A percentile compares a stretch with the other conserved stretches of the same genome.
These are phyloP conservation scores for Jatropha curcas DNA, from an alignment of 345 rosid species.

Conservation along the genomic window DNA sequence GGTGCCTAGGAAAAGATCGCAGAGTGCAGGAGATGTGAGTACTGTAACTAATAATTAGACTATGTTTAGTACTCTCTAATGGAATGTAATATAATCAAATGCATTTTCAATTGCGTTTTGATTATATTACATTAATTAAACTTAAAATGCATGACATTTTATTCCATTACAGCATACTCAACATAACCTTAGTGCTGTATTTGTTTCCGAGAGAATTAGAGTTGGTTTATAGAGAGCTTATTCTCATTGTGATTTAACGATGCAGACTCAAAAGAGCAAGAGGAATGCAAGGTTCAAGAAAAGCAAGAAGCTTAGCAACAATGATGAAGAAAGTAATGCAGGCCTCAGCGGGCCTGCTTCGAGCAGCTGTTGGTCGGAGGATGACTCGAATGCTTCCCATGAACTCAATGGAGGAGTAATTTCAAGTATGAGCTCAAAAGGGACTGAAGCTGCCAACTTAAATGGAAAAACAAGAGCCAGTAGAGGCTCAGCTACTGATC, in stretches of 20 bases:
- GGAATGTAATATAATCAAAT: no score
- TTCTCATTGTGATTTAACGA: conserved; percentile 7
- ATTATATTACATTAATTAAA: no score
- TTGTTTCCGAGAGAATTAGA: neutral
- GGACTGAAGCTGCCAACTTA: conserved; percentile 40
- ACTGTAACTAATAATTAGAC: no score
- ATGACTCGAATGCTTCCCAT: conserved; percentile 49
- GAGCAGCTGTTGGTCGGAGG: conserved; percentile 57
- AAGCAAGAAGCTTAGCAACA: conserved; percentile 34
- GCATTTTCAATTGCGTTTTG: no score
- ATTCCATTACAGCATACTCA: no score
- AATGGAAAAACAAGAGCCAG: conserved; percentile 75
- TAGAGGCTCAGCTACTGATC: conserved; percentile 76
- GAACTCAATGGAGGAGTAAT: conserved; percentile 39
- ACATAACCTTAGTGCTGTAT: neutral
- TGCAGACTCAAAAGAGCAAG: conserved; percentile 43
- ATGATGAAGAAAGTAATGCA: conserved; percentile 41
- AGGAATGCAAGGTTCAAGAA: conserved; percentile 42
- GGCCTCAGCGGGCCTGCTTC: conserved; percentile 31
- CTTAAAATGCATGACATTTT: no score
- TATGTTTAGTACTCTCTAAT: no score
- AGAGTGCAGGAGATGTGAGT: conserved; percentile 52
- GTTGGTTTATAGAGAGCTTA: neutral
- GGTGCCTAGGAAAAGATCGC: conserved; percentile 59
- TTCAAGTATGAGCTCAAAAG: conserved; percentile 44